These are phyloP conservation scores for Collybia nuda DNA, from an alignment of 768 basidiomycete genomes.

Conservation along the genomic window DNA sequence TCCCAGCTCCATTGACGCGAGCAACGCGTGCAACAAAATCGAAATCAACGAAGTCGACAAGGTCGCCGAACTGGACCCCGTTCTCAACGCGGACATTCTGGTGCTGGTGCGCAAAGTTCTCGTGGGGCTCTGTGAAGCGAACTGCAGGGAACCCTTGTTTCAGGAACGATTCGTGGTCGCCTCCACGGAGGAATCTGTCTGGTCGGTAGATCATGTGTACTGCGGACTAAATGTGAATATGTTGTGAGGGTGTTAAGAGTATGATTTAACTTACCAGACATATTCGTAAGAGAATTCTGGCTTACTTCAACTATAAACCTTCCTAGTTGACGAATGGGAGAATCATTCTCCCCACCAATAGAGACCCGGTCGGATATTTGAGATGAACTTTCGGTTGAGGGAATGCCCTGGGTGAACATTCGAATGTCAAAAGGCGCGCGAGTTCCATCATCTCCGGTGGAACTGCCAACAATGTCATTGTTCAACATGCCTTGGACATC, in stretches of 20 bases:
- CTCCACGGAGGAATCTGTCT: slow-evolving; percentile 54
- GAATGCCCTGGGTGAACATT: slow-evolving; percentile 53
- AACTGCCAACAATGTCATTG: slow-evolving; percentile 57
- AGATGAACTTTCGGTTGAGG: slow-evolving; percentile 38
- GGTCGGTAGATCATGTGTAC: slow-evolving; percentile 51
- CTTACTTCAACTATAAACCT: slow-evolving; percentile 53
- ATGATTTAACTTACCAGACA: slow-evolving; percentile 37
- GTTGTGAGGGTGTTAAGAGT: not conserved
- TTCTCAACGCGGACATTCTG: slow-evolving; percentile 51
- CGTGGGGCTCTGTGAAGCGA: slow-evolving; percentile 53
- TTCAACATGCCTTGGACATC: slow-evolving; percentile 59
- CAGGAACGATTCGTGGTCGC: slow-evolving; percentile 54
- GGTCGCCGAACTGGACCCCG: slow-evolving; percentile 57
- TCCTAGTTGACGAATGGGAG: slow-evolving; percentile 49
- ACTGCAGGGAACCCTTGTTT: slow-evolving; percentile 49
- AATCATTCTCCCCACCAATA: slow-evolving; percentile 56
- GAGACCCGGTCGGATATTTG: slow-evolving; percentile 31
- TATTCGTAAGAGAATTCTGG: slow-evolving; percentile 44
- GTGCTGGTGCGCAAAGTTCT: slow-evolving; percentile 59
- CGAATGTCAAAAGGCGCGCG: slow-evolving; percentile 47
- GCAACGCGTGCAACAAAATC: slow-evolving; percentile 51
- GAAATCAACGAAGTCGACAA: slow-evolving; percentile 52
- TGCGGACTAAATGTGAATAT: slow-evolving; percentile 19
- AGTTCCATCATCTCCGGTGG: slow-evolving; percentile 46
- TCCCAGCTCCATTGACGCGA: slow-evolving; percentile 47